A percentile compares a stretch with the other conserved stretches of the same genome.
These are phyloP conservation scores for Globisporangium paroecandrum DNA, from an alignment of 352 stramenopile species.

Conservation along the genomic window DNA sequence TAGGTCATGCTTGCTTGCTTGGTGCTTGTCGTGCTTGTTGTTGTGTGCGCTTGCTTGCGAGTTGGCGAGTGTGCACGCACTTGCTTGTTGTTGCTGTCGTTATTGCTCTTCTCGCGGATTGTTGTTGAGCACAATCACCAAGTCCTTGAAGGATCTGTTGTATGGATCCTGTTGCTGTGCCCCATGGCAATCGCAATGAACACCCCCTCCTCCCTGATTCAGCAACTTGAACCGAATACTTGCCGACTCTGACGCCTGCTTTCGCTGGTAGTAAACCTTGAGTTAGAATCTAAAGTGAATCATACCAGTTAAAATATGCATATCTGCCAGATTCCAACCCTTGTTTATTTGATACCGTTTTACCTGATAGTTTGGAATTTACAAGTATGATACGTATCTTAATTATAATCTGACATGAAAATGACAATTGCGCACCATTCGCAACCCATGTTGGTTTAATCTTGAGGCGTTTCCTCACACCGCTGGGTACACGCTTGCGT, in stretches of 20 bases:
- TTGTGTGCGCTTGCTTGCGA: constrained; percentile 5
- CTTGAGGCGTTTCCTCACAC: too few species aligned
- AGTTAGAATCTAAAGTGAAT: not conserved
- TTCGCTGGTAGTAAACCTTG: not conserved
- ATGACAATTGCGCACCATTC: not conserved
- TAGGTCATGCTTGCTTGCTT: constrained; percentile 31
- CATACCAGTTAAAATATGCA: not conserved
- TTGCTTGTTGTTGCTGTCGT: not conserved
- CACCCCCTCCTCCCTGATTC: not conserved
- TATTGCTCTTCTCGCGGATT: not conserved
- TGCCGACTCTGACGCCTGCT: not conserved
- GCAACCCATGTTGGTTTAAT: not conserved
- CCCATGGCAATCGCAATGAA: not conserved
- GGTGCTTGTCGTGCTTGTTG: not conserved
- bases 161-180: not conserved
- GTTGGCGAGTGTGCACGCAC: constrained; percentile 3
- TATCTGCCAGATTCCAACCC: not conserved
- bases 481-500: too few species aligned
- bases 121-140: not conserved
- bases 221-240: not conserved
- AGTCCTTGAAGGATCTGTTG: not conserved
- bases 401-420: not conserved
- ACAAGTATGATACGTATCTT: not conserved
- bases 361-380: not conserved
- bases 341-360: not conserved